Conservation (phyloP, 2,329 filamentous ascomycete species). For the Fusarium torulosum region DNA sequence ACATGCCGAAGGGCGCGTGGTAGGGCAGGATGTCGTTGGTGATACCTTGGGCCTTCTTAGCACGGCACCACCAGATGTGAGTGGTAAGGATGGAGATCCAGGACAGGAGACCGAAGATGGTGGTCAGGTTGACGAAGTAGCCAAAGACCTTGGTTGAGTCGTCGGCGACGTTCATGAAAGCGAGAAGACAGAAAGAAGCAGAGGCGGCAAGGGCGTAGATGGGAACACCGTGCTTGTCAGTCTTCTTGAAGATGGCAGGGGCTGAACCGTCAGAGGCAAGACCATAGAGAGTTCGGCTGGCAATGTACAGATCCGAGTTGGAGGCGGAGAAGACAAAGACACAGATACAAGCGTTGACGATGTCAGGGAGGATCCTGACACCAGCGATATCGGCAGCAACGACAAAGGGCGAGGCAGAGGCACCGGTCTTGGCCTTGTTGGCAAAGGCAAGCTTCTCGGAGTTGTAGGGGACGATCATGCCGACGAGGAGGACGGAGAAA, state of each 20-base stretch:
- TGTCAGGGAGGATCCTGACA: conserved; percentile 72
- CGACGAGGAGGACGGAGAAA: conserved; percentile 78
- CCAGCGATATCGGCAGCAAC: conserved; percentile 75
- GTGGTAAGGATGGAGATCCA: conserved; percentile 77
- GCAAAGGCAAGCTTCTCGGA: conserved; percentile 69
- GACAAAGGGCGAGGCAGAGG: conserved; percentile 76
- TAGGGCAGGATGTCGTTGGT: conserved; percentile 69
- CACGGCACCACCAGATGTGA: conserved; percentile 75
- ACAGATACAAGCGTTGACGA: conserved; percentile 80
- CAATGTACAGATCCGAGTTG: conserved; percentile 84
- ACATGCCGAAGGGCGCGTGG: conserved; percentile 77
- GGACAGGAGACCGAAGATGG: conserved; percentile 74
- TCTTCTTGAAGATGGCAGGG: conserved; percentile 77
- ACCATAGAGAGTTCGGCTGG: conserved; percentile 78
- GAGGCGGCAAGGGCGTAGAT: conserved; percentile 73
- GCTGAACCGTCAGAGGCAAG: conserved; percentile 79
- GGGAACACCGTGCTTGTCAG: conserved; percentile 78
- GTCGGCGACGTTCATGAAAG: conserved; percentile 74
- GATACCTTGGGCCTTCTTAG: conserved; percentile 71
- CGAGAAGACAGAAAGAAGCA: conserved; percentile 72
- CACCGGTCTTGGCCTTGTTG: conserved; percentile 55
- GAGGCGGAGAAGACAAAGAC: conserved; percentile 82
- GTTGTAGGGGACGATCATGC: conserved; percentile 82
- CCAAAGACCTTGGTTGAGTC: conserved; percentile 69
- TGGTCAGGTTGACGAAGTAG: conserved; percentile 77